These are phyloP conservation scores for Stagonosporopsis chrysanthemi DNA, from an alignment of 2,329 filamentous ascomycete genomes.

Conservation along the genomic window DNA sequence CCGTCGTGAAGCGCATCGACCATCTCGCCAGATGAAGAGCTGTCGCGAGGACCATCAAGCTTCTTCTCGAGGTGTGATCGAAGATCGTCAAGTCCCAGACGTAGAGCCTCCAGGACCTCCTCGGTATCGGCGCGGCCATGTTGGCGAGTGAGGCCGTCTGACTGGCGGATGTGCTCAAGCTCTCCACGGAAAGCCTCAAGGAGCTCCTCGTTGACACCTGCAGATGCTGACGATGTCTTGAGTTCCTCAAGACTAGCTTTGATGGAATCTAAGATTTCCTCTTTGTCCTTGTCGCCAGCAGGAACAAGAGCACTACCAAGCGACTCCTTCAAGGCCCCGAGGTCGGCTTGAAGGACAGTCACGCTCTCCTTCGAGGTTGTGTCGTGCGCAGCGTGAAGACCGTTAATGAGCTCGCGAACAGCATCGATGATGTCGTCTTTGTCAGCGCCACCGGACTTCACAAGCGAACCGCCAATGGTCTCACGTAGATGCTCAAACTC, in stretches of 20 bases:
- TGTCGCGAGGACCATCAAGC: slow-evolving; percentile 60
- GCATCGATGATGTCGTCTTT: slow-evolving; percentile 75
- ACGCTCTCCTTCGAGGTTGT: slow-evolving; percentile 52
- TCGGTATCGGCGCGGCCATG: slow-evolving; percentile 55
- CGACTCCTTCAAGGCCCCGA: slow-evolving; percentile 54
- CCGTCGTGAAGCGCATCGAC: slow-evolving; percentile 72
- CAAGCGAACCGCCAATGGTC: slow-evolving; percentile 61
- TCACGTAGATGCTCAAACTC: slow-evolving; percentile 70
- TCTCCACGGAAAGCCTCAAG: slow-evolving; percentile 61
- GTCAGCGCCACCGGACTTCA: slow-evolving; percentile 57
- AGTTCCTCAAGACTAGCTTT: slow-evolving; percentile 50
- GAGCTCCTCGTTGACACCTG: slow-evolving; percentile 57
- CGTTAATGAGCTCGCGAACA: slow-evolving; percentile 60
- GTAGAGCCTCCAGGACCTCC: slow-evolving; percentile 58
- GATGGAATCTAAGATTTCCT: slow-evolving; percentile 52
- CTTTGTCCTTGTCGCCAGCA: slow-evolving; percentile 46
- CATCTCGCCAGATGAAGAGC: slow-evolving; percentile 64
- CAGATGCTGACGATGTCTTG: slow-evolving; percentile 36
- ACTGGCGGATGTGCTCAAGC: slow-evolving; percentile 57
- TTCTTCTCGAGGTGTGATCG: slow-evolving; percentile 59
- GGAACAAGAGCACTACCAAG: slow-evolving; percentile 53
- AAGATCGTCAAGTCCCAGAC: slow-evolving; percentile 59
- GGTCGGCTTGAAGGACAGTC: slow-evolving; percentile 53
- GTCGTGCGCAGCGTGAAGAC: slow-evolving; percentile 52
- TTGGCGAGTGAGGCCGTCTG: slow-evolving; percentile 51